phyloP scores from a whole-genome alignment of 176 grass and related monocot species.

The Rhynchospora tenuis region DNA sequence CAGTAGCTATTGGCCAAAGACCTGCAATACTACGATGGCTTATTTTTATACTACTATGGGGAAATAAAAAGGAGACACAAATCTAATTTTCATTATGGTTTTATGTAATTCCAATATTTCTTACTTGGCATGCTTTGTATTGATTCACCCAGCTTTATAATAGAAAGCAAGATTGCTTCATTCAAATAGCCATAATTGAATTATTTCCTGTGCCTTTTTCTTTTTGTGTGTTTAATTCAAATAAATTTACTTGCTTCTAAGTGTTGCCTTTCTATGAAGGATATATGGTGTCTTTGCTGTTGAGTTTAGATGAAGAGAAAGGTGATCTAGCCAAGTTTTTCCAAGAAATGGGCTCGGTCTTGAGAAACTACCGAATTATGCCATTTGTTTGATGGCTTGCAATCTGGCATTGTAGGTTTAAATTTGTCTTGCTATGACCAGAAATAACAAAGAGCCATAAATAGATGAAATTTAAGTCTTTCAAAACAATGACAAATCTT shows the following conservation, averaged over 20 bases:
- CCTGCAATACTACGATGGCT: slow-evolving; percentile 33
- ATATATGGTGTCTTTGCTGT: slow-evolving; percentile 48
- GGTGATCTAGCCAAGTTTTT: slow-evolving; percentile 63
- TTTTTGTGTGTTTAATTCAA: not conserved
- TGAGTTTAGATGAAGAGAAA: slow-evolving; percentile 53
- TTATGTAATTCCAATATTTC: not conserved
- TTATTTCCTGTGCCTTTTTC: slow-evolving; percentile 3
- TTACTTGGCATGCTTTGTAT: not conserved
- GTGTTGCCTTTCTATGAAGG: slow-evolving; percentile 30
- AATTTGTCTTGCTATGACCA: not conserved
- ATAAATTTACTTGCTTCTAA: not conserved
- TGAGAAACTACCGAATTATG: not conserved
- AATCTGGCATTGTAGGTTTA: not conserved
- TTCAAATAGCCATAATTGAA: not conserved
- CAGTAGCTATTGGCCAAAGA: slow-evolving; percentile 53
- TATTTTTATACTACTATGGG: not conserved
- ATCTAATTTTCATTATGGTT: not conserved
- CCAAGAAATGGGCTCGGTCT: slow-evolving; percentile 36
- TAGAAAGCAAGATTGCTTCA: slow-evolving; percentile 2
- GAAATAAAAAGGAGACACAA: not conserved
- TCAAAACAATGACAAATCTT: not conserved
- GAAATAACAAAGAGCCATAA: not conserved
- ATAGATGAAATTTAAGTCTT: not conserved
- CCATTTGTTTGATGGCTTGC: not conserved
- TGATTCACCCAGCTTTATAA: not conserved